Evolutionary conservation across 495 filamentous ascomycete genomes (phyloP).

Genomic region (Apodospora peruviana): DNA sequence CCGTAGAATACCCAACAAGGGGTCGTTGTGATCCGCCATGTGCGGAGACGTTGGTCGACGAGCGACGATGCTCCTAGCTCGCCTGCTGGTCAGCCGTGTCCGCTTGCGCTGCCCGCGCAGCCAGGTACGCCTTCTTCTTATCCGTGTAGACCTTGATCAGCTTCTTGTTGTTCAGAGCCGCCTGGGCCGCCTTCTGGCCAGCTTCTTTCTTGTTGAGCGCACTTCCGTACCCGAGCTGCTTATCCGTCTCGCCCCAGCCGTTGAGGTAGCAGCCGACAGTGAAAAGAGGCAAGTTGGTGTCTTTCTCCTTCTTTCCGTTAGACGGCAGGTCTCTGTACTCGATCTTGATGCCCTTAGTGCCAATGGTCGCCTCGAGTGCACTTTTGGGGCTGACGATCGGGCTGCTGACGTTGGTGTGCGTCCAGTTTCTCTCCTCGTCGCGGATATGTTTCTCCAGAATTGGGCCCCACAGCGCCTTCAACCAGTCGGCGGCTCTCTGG

Average conservation of each 20-base stretch:
- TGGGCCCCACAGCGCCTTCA: conserved; percentile 61
- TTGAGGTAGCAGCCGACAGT: conserved; percentile 64
- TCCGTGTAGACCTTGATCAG: conserved; percentile 50
- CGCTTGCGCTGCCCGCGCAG: conserved; percentile 9
- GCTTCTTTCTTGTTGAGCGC: conserved; percentile 70
- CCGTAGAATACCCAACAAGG: too few species aligned
- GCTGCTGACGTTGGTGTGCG: too few species aligned
- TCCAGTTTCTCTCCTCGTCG: conserved; percentile 28
- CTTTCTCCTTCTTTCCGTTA: conserved; percentile 46
- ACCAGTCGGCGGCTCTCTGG: conserved; percentile 55
- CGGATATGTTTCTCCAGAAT: conserved; percentile 38
- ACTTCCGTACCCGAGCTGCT: conserved; percentile 60
- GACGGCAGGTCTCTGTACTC: conserved; percentile 58
- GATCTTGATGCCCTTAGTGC: conserved; percentile 55
- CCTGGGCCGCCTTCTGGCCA: conserved; percentile 61
- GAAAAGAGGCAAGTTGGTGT: conserved; percentile 55
- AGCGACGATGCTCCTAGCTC: too few species aligned
- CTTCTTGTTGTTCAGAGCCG: conserved; percentile 56
- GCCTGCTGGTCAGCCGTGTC: too few species aligned
- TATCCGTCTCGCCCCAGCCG: conserved; percentile 64
- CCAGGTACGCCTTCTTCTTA: conserved; percentile 40
- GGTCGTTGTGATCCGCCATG: too few species aligned
- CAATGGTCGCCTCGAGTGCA: conserved; percentile 50
- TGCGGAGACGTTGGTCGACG: too few species aligned
- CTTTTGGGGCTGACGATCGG: conserved; percentile 35